Base-by-base conservation (phyloP, 257 asterid genomes). In the Forsythia viridissima region DNA sequence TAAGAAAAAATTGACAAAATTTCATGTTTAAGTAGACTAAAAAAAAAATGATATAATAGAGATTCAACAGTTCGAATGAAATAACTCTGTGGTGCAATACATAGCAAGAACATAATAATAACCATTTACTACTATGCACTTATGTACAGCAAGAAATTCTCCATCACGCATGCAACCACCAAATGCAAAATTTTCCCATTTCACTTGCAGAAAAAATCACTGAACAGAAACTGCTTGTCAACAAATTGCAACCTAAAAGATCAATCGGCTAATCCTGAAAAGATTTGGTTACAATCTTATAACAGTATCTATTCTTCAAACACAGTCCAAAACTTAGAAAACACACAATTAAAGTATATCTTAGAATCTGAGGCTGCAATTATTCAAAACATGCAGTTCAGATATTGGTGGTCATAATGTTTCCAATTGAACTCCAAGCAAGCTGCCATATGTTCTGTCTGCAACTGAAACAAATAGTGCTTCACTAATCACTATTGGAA, bases 361-460 rank as follows among this genome's bases (percentile, higher is more conserved):
- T 8, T 63, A n/a, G 38, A n/a, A 5, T 21, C 40, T 36, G 6
- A 41, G 3, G 24, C 41, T 59, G 37, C 52, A 40, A 39, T 67
- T n/a, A 46, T 15, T 83, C 79, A 90, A 43, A 82, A 79, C 61
- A 84, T 70, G 82, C 80, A 84, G 52, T 85, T 85, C 48, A 89
- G 76, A 82, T 92, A 91, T 63, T 63, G 40, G 37, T 55, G 79
- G 75, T 83, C 71, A 43, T 81, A 81, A 44, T 42, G 87, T 66
- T 72, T 86, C 39, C 87, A 68, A 57, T 90, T 86, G 81, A 89
- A 91, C 86, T 91, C 96, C 83, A 92, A 77, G 24, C 76, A 91
- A 85, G 89, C 97, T 88, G 30, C 97, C 97, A 37, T 92, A 91
- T 5, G 92, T 87, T 79, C 93, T 80, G 72, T 92, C 97, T 0